A percentile compares a stretch with the other conserved stretches of the same genome.
Evolutionary conservation across 441 rosid genomes (phyloP).

Genomic region (Syzygium malaccense): DNA sequence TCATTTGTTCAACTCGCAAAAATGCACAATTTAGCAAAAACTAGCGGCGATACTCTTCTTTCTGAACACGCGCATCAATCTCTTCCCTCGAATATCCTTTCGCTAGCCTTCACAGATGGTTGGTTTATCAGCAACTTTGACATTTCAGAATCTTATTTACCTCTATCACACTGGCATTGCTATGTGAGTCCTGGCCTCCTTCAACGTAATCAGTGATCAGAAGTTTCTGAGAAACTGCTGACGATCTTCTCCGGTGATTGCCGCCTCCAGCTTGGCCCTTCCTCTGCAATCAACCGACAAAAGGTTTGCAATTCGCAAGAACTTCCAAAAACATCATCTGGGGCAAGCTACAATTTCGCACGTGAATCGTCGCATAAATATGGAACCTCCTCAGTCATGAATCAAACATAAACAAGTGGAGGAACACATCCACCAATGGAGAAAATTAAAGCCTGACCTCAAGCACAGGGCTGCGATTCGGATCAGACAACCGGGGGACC

Average conservation of each 20-base stretch:
- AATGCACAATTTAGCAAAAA: neutral
- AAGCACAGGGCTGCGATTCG: slow-evolving; percentile 31
- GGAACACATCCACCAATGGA: neutral
- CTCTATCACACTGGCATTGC: slow-evolving; percentile 34
- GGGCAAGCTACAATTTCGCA: neutral
- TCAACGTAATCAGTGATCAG: slow-evolving; percentile 23
- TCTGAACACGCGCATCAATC: neutral
- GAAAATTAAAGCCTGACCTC: slow-evolving; percentile 31
- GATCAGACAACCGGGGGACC: slow-evolving; percentile 49
- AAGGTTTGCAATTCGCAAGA: neutral
- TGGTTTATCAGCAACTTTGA: neutral
- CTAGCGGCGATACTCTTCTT: neutral
- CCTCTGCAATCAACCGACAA: slow-evolving; percentile 18
- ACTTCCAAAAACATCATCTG: neutral
- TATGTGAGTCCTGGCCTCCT: slow-evolving; percentile 23
- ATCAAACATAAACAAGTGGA: neutral
- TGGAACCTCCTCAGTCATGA: neutral
- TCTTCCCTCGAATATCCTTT: neutral
- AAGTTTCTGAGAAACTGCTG: slow-evolving; percentile 26
- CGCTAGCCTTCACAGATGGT: neutral
- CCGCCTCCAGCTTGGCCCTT: slow-evolving; percentile 23
- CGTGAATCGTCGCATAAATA: neutral
- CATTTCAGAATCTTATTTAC: slow-evolving; percentile 7
- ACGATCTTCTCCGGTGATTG: slow-evolving; percentile 25
- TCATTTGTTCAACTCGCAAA: neutral